phyloP scores from a whole-genome alignment of 805 yeast genomes.

The Priceomyces haplophilus region DNA sequence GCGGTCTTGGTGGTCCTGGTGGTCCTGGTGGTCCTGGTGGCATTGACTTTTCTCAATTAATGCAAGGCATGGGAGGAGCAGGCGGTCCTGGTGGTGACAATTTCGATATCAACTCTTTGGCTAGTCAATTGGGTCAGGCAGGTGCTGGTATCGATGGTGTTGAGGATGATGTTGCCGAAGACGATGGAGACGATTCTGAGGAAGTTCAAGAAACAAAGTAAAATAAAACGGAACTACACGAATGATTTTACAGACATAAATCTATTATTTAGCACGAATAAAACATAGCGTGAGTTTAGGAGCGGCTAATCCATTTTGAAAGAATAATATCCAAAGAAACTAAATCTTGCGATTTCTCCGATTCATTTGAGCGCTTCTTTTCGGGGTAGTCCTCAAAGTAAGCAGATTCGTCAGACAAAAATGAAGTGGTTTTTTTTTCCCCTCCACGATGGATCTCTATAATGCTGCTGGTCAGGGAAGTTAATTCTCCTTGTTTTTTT shows the following conservation, averaged over 20 bases:
- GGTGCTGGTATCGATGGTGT: constrained; percentile 18
- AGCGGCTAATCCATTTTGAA: constrained; percentile 12
- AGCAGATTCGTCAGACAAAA: too few relatives aligned
- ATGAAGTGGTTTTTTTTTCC: too few relatives aligned
- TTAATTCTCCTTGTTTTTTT: too few relatives aligned
- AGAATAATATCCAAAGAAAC: constrained; percentile 10
- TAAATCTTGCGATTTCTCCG: neutral
- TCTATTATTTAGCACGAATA: neutral
- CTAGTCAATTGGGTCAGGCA: constrained; percentile 44
- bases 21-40: constrained; percentile 25
- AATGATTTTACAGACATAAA: neutral
- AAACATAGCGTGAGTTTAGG: neutral
- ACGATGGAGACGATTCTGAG: constrained; percentile 20
- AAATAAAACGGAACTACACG: constrained; percentile 2
- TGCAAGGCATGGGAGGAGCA: constrained; percentile 40
- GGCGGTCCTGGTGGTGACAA: constrained; percentile 26
- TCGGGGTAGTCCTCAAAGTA: too few relatives aligned
- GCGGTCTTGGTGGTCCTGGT: constrained; percentile 28
- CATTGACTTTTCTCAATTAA: constrained; percentile 22
- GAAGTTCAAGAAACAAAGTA: constrained; percentile 17
- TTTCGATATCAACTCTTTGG: constrained; percentile 37
- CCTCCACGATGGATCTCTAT: too few relatives aligned
- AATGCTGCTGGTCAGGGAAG: too few relatives aligned
- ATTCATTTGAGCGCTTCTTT: too few relatives aligned
- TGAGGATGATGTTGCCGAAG: constrained; percentile 23